Conservation (phyloP, 108 stramenopile species). For the Aurantiochytrium sp. region DNA sequence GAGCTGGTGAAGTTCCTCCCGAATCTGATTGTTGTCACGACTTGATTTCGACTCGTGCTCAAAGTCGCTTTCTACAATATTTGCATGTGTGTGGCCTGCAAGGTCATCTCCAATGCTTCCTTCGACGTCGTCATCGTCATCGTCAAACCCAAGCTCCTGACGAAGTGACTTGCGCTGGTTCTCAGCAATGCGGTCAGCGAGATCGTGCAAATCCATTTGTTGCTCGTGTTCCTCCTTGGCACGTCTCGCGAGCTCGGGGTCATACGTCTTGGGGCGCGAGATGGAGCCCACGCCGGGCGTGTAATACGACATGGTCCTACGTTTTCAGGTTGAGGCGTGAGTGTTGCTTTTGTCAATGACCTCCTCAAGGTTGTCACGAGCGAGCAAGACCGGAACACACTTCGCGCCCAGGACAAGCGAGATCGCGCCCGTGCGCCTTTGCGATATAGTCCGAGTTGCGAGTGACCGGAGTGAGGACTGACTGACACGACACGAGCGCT, state of each 20-base stretch:
- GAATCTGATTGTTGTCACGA: background rate
- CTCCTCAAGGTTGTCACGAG: too few relatives aligned
- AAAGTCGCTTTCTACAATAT: too few relatives aligned
- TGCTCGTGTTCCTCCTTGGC: conserved; percentile 4
- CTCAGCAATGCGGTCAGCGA: conserved; percentile 2
- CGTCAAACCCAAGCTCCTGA: background rate
- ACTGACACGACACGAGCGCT: too few relatives aligned
- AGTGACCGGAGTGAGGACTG: too few relatives aligned
- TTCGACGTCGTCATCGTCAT: background rate
- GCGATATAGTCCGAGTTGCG: too few relatives aligned
- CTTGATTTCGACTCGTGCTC: too few relatives aligned
- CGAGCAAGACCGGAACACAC: too few relatives aligned
- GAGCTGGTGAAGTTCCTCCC: background rate
- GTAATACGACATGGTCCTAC: background rate
- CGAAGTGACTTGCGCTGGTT: background rate
- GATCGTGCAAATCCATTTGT: background rate
- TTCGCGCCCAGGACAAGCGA: too few relatives aligned
- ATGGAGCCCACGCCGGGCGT: background rate
- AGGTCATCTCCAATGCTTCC: background rate
- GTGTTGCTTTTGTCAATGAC: too few relatives aligned
- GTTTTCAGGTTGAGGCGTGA: too few relatives aligned
- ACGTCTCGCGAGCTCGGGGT: conserved; percentile 5
- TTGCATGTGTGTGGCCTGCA: background rate
- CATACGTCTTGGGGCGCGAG: conserved; percentile 10
- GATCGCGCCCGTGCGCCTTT: too few relatives aligned